These are phyloP conservation scores for Meyerozyma carpophila DNA, from an alignment of 1,139 yeast genomes.

Conservation along the genomic window DNA sequence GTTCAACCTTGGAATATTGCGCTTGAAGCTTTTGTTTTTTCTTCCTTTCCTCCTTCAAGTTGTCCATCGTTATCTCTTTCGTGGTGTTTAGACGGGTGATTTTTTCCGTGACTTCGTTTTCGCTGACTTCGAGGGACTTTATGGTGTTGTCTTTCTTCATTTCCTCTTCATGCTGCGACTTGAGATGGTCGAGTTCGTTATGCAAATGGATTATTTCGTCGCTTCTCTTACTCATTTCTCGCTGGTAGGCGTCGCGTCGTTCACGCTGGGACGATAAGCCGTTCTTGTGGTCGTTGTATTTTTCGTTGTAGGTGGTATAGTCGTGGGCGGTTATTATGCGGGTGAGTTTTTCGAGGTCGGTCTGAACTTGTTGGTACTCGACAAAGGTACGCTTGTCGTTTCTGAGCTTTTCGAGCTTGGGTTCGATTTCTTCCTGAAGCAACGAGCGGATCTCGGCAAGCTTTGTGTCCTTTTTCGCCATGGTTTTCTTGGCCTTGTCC, in stretches of 20 bases:
- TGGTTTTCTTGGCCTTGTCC: conserved; percentile 86
- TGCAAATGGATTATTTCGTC: conserved; percentile 56
- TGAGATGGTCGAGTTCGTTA: conserved; percentile 56
- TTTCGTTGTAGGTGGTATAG: conserved; percentile 42
- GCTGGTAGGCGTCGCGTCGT: conserved; percentile 30
- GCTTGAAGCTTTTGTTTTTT: conserved; percentile 13
- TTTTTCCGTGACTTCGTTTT: conserved; percentile 57
- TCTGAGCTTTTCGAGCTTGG: conserved; percentile 77
- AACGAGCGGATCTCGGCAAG: conserved; percentile 70
- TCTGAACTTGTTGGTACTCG: conserved; percentile 81
- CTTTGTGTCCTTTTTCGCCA: conserved; percentile 85
- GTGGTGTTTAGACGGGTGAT: conserved; percentile 66
- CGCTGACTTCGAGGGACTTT: conserved; percentile 55
- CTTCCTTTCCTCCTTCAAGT: conserved; percentile 42
- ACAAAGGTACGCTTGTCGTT: conserved; percentile 76
- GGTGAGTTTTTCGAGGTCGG: conserved; percentile 71
- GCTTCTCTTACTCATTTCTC: conserved; percentile 37
- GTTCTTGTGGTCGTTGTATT: conserved; percentile 37
- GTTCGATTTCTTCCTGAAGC: conserved; percentile 84
- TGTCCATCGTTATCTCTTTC: conserved; percentile 52
- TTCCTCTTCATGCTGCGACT: conserved; percentile 53
- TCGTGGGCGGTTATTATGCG: conserved; percentile 78
- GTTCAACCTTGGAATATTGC: conserved; percentile 13
- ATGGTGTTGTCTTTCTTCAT: conserved; percentile 57
- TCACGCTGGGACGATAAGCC: conserved; percentile 30